phyloP scores from a whole-genome alignment of 345 rosid species.

The Aquilaria sinensis region DNA sequence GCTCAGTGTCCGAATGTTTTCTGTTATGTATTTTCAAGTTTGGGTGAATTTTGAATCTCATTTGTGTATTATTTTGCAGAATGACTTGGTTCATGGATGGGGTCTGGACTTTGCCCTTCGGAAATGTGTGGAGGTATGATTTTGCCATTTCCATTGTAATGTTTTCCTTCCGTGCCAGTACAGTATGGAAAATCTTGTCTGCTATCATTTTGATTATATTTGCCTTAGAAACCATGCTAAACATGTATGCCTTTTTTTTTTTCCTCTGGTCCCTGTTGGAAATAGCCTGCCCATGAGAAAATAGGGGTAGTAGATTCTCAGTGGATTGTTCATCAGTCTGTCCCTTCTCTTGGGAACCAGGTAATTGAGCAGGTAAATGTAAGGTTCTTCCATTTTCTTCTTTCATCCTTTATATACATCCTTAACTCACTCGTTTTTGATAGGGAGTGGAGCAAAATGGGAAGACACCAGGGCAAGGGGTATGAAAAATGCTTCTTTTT shows the following conservation, averaged over 20 bases:
- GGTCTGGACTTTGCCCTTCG: constrained; percentile 89
- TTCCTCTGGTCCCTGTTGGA: not conserved
- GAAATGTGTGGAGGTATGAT: constrained; percentile 64
- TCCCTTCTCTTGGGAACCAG: constrained; percentile 92
- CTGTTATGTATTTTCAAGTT: not conserved
- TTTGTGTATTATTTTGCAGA: constrained; percentile 35
- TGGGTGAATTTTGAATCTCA: not conserved
- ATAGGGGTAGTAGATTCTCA: constrained; percentile 98
- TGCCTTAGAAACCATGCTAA: no score
- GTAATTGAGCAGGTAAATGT: constrained; percentile 26
- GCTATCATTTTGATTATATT: no score
- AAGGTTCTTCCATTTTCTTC: not conserved
- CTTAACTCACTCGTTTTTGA: not conserved
- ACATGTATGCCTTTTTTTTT: no score
- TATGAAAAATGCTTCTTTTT: constrained; percentile 20
- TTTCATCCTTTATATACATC: not conserved
- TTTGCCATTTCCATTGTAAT: no score
- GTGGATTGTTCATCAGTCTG: constrained; percentile 85
- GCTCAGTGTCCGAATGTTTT: not conserved
- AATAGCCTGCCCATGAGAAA: constrained; percentile 97
- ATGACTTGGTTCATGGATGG: constrained; percentile 96
- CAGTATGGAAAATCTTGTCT: no score
- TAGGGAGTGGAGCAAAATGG: constrained; percentile 70
- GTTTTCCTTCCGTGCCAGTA: no score
- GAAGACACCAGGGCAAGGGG: constrained; percentile 92